Percentiles rank a stretch among this genome's conserved stretches.
Conservation (phyloP, 2,329 filamentous ascomycete species). For the Diaporthe capsici region DNA sequence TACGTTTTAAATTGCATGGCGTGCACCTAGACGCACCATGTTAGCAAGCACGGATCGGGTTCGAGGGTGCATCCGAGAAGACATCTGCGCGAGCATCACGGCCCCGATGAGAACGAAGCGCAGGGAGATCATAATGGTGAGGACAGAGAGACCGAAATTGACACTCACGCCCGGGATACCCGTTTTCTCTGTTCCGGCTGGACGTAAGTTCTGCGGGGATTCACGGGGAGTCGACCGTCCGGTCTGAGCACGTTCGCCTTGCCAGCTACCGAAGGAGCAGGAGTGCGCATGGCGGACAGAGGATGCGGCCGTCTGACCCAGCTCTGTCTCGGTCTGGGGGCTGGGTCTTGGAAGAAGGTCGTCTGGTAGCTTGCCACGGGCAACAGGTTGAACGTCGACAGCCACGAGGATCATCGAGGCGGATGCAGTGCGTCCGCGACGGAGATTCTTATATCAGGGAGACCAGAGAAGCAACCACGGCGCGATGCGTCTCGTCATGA, state of each 20-base stretch:
- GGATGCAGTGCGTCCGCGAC: not conserved
- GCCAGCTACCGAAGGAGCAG: constrained; percentile 26
- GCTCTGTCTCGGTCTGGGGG: constrained; percentile 7
- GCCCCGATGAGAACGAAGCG: not conserved
- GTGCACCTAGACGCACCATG: constrained; percentile 58
- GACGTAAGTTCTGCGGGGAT: constrained; percentile 64
- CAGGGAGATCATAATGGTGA: too few species aligned
- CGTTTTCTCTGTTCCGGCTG: constrained; percentile 62
- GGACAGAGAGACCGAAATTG: not conserved
- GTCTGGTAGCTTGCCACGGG: constrained; percentile 30
- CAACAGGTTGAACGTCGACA: not conserved
- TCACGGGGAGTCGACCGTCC: constrained; percentile 60
- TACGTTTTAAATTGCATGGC: constrained; percentile 65
- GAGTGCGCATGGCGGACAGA: constrained; percentile 26
- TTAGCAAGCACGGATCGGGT: constrained; percentile 27
- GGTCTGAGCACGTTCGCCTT: not conserved
- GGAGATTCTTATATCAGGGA: constrained; percentile 22
- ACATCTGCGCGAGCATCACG: not conserved
- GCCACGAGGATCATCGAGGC: constrained; percentile 25
- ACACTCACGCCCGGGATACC: constrained; percentile 63
- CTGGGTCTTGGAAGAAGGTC: constrained; percentile 13
- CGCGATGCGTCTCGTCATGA: not conserved
- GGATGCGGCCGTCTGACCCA: constrained; percentile 7
- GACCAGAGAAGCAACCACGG: not conserved
- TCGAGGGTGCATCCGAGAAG: not conserved